Evolutionary conservation across 352 stramenopile genomes (phyloP).

Genomic region (Phytophthora colocasiae): DNA sequence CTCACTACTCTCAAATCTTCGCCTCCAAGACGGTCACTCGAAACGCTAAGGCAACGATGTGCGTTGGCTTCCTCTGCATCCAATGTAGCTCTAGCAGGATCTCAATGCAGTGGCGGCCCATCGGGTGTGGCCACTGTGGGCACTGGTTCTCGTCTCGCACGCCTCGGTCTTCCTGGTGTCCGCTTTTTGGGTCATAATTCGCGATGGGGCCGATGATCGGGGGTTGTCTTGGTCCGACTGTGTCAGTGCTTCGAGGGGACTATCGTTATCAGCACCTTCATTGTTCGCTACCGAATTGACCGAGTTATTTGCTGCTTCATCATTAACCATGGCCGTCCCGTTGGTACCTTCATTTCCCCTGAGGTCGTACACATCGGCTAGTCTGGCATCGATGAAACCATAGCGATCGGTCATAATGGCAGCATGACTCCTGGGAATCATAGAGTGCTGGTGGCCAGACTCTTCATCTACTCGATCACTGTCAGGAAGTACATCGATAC

Average conservation of each 20-base stretch:
- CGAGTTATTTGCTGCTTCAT: neutral
- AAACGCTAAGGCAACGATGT: neutral
- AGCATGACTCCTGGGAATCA: neutral
- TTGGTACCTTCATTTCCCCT: neutral
- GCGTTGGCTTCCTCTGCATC: neutral
- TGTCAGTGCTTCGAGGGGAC: neutral
- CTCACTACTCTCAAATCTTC: neutral
- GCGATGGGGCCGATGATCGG: neutral
- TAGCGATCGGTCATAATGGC: neutral
- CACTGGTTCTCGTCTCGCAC: neutral
- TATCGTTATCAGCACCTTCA: neutral
- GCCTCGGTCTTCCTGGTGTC: neutral
- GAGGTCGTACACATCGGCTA: neutral
- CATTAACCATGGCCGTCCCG: neutral
- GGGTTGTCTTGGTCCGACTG: neutral
- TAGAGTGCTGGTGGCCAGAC: no score
- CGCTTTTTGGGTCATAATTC: neutral
- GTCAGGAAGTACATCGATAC: no score
- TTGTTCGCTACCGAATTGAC: neutral
- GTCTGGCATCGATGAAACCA: neutral
- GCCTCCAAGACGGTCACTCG: neutral
- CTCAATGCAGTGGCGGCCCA: neutral
- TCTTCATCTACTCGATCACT: no score
- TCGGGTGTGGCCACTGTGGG: neutral
- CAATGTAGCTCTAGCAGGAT: neutral